Evolutionary conservation across 371 early-diverging fungal genomes (phyloP).

Genomic region (Funneliformis caledonium): DNA sequence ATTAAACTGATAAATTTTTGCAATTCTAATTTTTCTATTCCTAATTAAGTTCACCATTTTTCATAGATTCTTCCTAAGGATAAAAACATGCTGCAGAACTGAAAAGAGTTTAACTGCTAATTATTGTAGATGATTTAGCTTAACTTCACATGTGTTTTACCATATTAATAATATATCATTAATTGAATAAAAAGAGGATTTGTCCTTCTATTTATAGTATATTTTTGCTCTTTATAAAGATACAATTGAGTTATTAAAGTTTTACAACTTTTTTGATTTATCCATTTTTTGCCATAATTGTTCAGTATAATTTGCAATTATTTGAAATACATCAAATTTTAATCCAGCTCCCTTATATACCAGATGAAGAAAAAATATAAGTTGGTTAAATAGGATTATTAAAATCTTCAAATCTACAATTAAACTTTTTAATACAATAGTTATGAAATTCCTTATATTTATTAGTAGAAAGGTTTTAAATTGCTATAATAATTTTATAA

Average conservation of each 20-base stretch:
- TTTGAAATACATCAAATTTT: background rate
- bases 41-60: background rate
- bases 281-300: background rate
- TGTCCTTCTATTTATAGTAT: background rate
- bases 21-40: background rate
- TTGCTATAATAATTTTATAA: background rate
- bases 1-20: constrained; percentile 3
- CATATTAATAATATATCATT: background rate
- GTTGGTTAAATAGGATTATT: background rate
- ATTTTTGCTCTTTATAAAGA: background rate
- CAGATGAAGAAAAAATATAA: constrained; percentile 1
- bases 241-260: background rate
- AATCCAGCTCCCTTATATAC: background rate
- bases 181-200: background rate
- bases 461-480: background rate
- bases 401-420: background rate
- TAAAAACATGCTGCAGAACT: constrained; percentile 14
- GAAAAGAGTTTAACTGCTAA: background rate
- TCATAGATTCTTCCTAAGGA: background rate
- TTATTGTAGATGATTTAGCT: background rate
- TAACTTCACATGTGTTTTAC: background rate
- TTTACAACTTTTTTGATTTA: constrained; percentile 1
- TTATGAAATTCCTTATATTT: background rate
- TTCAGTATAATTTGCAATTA: background rate
- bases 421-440: background rate